These are phyloP conservation scores for Wickerhamiella cacticola DNA, from an alignment of 805 yeast genomes.

Conservation along the genomic window DNA sequence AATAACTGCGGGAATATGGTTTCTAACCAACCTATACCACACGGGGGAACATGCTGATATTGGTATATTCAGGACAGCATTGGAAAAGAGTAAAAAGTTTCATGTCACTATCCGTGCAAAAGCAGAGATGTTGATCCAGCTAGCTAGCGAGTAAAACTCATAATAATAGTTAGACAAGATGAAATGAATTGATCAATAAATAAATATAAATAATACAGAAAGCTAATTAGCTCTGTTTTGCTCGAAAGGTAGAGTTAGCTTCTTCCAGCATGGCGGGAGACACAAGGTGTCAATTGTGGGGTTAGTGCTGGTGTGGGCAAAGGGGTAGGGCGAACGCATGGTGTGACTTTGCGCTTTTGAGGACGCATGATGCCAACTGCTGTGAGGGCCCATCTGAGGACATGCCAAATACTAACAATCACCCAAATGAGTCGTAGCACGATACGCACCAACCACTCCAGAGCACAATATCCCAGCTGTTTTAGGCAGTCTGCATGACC, in stretches of 20 bases:
- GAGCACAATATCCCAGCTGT: constrained; percentile 14
- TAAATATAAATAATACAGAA: not conserved
- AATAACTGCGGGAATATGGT: constrained; percentile 2
- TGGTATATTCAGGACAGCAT: not conserved
- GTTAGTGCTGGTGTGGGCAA: not conserved
- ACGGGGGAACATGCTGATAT: not conserved
- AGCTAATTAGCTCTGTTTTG: not conserved
- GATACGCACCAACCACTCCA: constrained; percentile 20
- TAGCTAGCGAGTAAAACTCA: not conserved
- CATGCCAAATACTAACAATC: constrained; percentile 7
- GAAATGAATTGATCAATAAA: too few species aligned
- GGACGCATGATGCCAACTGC: not conserved
- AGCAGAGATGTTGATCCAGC: not conserved
- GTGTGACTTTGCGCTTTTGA: not conserved
- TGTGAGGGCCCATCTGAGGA: not conserved
- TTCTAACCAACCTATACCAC: constrained; percentile 4
- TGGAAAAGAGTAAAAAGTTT: not conserved
- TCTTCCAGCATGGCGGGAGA: not conserved
- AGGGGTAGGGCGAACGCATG: not conserved
- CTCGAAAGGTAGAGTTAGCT: too few species aligned
- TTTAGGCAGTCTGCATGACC: constrained; percentile 13
- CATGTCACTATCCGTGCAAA: constrained; percentile 1
- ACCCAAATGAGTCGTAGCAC: constrained; percentile 22
- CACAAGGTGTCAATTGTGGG: not conserved
- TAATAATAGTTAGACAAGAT: too few species aligned